phyloP scores from a whole-genome alignment of 23 red algal genomes.

The Gracilaria vermiculophylla region DNA sequence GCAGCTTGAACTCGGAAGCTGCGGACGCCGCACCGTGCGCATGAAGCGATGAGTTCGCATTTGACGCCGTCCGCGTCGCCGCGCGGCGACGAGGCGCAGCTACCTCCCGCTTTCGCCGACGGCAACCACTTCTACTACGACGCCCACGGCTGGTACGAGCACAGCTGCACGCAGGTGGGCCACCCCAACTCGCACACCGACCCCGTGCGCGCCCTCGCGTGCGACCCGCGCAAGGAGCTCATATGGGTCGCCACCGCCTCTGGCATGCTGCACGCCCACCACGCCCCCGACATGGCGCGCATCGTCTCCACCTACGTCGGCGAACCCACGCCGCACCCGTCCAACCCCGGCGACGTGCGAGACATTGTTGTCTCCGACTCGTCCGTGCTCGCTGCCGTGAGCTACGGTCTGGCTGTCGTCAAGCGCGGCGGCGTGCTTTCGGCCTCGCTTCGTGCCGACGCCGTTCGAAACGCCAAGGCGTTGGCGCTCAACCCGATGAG shows the following conservation, averaged over 20 bases:
- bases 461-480: constrained; percentile 45
- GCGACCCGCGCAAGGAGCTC: constrained; percentile 58
- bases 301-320: constrained; percentile 50
- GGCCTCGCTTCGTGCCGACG: constrained; percentile 32
- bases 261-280: constrained; percentile 64
- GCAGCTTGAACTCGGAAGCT: no score
- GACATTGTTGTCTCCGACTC: constrained; percentile 47
- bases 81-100: constrained; percentile 1
- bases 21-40: not conserved
- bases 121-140: not conserved
- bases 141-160: constrained; percentile 56
- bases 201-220: constrained; percentile 63
- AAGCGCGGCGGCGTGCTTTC: constrained; percentile 41
- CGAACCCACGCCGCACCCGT: constrained; percentile 24
- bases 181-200: constrained; percentile 15
- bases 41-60: constrained; percentile 8
- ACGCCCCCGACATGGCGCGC: constrained; percentile 53
- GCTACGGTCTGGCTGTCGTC: constrained; percentile 46
- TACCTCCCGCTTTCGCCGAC: not conserved
- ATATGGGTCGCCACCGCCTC: constrained; percentile 64
- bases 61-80: not conserved
- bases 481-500: constrained; percentile 60
- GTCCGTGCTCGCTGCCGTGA: constrained; percentile 45
- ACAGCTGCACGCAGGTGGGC: constrained; percentile 49
- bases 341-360: constrained; percentile 23